Evolutionary conservation across 2,329 filamentous ascomycete genomes (phyloP), one percentile per base, ranked within the genome.

Genomic region (Didymella arachidicola): DNA sequence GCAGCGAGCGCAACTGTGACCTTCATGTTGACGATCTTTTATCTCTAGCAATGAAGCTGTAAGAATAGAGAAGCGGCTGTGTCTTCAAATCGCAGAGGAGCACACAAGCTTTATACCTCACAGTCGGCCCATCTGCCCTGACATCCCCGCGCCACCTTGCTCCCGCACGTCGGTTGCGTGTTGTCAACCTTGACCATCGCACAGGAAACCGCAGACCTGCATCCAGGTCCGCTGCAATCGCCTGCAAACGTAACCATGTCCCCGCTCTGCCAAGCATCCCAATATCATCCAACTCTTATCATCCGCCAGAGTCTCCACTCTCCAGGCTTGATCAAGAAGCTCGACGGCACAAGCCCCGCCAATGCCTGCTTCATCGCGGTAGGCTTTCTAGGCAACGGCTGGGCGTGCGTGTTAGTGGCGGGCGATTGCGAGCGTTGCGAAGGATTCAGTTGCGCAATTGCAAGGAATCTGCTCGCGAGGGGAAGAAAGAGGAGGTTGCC

Each of bases 1-100:
- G 64, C 67, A 53, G 60, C 64, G 46, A 72, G 52, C 43, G 58
- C 62, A 61, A 70, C 48, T 52, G 64, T 57, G 44, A 60, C 48
- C 65, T 64, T 69, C 68, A 72, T 72, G 7, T 48, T 67, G 38
- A 53, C 29, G 47, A 49, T 41, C 30, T 49, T 61, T 18, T 52
- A 26, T 52, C 48, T 32, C 34, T 29, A 34, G 42, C 46, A 50
- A 53, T 25, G 26, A 61, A 51, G 50, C 49, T 54, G 50, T 34
- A 43, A 45, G 16, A 19, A 46, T 46, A 34, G 50, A 34, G 50
- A 62, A 53, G 48, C 53, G 52, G 58, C 53, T 53, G 53, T 53
- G 32, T 12, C 41, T 30, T 14, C 18, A 19, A 27, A 54, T 16
- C 34, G 22, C 16, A 25, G 52, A 42, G 44, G 36, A 38, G 27